Base-by-base conservation (phyloP, 192 early-diverging fungal species). In the Podila horticola region DNA sequence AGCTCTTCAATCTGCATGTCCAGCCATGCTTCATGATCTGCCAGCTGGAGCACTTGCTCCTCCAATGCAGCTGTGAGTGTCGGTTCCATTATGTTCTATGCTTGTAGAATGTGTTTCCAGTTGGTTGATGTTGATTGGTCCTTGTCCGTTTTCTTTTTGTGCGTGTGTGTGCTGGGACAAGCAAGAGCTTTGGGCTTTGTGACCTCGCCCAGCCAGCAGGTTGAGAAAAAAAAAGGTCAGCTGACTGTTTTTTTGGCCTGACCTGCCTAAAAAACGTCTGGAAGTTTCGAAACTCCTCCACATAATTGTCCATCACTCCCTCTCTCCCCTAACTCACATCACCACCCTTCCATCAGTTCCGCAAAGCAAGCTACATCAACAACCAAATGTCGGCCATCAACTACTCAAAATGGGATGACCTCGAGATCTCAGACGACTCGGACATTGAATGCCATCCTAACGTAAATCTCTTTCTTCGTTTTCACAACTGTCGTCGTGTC, bases 401-500 rank as follows among this genome's bases (percentile, higher is more conserved):
- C 88, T 97, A 97, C 82, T 93, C 92, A 79, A 96, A 97, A 84
- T 98, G 97, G 97, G 97, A 98, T 85, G 95, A 94, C 67, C 89
- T 98, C 48, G 97, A 98, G 84, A 89, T 98, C 60, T 95, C 94
- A 41, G 97, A 98, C 85, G 97, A 98, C 87, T 94, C 94, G n/a
- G 97, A 98, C 83, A 93, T 98, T 82, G 97, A 98, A 74, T 86
- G 88, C n/a, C 94, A 95, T 85, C 97, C 97, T 36, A 97, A 98
- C 65, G 95, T 98, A 79, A 48, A 19, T 1, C 22, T 30, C 11
- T 36, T 55, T 19, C 6, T 34, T 13, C 52, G 17, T 2, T 29
- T 33, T 52, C 29, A 36, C n/a, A 10, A 17, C 3, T 52, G 30
- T 45, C 22, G 51, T 45, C 30, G 11, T 57, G 49, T 33, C 19